Evolutionary conservation across 345 rosid genomes (phyloP).

Genomic region (Eucalyptus polyanthemos): DNA sequence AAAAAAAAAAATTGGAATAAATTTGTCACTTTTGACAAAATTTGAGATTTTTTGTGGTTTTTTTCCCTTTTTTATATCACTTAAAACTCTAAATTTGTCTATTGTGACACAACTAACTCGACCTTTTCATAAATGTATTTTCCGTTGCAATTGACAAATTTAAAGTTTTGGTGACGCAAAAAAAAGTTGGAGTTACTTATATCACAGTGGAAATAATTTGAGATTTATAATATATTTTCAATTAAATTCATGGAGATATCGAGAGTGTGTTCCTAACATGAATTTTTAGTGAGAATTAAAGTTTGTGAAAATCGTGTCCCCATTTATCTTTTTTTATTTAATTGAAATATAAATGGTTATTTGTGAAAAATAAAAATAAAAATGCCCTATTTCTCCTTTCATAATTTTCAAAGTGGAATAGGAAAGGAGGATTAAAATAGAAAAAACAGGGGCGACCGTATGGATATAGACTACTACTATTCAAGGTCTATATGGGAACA

Average conservation of each 20-base stretch:
- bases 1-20: too few species aligned
- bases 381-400: not conserved
- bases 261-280: not conserved
- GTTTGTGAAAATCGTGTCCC: not conserved
- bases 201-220: not conserved
- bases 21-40: too few species aligned
- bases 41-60: accelerated
- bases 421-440: not conserved
- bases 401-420: not conserved
- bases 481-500: not conserved
- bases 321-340: not conserved
- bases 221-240: not conserved
- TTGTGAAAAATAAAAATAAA: not conserved
- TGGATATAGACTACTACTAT: not conserved
- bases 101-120: too few species aligned
- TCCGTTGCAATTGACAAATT: too few species aligned
- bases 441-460: not conserved
- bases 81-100: too few species aligned
- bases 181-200: not conserved
- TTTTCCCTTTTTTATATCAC: too few species aligned
- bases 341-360: not conserved
- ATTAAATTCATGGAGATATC: not conserved
- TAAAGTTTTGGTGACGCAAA: not conserved
- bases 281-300: not conserved
- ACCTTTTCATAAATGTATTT: too few species aligned